Percentiles rank a stretch among this genome's conserved stretches.
Conservation (phyloP, 2,329 filamentous ascomycete genomes). For the Alternaria longipes region DNA sequence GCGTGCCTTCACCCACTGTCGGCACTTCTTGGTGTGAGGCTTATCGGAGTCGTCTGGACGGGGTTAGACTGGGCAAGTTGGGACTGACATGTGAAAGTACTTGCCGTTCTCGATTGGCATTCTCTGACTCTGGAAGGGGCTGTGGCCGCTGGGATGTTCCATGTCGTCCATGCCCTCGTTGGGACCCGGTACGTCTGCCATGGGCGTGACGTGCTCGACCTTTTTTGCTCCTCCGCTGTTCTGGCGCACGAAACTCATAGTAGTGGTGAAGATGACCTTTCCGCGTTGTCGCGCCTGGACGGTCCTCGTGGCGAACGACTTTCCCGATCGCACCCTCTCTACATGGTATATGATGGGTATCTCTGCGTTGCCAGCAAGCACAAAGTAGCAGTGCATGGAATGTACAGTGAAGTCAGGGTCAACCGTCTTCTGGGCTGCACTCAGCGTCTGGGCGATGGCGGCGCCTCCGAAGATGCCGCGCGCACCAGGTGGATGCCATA, state of each 20-base stretch:
- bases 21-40: conserved; percentile 72
- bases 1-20: conserved; percentile 75
- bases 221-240: conserved; percentile 64
- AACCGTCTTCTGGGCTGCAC: conserved; percentile 88
- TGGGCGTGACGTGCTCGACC: conserved; percentile 71
- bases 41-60: conserved; percentile 55
- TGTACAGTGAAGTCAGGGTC: conserved; percentile 82
- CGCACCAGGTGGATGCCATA: conserved; percentile 92
- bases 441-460: conserved; percentile 90
- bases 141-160: conserved; percentile 46
- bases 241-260: conserved; percentile 83
- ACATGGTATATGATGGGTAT: conserved; percentile 95
- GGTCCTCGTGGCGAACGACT: conserved; percentile 88
- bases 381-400: conserved; percentile 99
- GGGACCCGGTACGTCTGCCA: conserved; percentile 58
- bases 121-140: conserved; percentile 67
- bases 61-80: conserved; percentile 25
- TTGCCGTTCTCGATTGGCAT: conserved; percentile 66
- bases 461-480: conserved; percentile 93
- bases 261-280: conserved; percentile 92
- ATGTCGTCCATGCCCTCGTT: conserved; percentile 50
- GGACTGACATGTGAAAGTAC: background rate
- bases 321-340: conserved; percentile 89
- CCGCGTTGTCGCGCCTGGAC: conserved; percentile 94
- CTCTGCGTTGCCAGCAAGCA: conserved; percentile 84